These are phyloP conservation scores for Leccinum huronense DNA, from an alignment of 1,284 basidiomycete species.

Conservation along the genomic window DNA sequence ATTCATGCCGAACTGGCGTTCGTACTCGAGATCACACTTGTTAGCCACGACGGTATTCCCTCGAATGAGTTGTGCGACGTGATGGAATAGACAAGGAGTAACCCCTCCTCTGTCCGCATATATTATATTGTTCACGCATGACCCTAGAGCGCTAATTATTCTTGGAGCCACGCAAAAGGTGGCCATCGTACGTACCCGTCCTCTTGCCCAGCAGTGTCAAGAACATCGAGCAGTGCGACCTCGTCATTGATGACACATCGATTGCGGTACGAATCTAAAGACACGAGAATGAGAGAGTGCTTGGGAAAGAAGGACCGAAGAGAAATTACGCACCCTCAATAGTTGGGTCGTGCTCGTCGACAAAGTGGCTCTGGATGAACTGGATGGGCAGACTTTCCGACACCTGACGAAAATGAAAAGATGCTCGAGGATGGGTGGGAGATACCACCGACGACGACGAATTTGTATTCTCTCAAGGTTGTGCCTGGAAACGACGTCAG, in stretches of 20 bases:
- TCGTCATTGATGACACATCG: constrained; percentile 98
- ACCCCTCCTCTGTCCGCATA: constrained; percentile 97
- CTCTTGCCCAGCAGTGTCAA: constrained; percentile 99
- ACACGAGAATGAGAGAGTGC: constrained; percentile 8
- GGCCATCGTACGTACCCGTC: constrained; percentile 71
- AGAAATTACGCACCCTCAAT: constrained; percentile 71
- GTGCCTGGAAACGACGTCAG: constrained; percentile 54
- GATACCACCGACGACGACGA: constrained; percentile 92
- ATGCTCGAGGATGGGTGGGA: background rate
- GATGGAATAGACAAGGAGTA: constrained; percentile 98
- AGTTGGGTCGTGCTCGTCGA: constrained; percentile 98
- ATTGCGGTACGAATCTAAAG: constrained; percentile 88
- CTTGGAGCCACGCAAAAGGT: background rate
- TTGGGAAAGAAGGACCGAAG: constrained; percentile 5
- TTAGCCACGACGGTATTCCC: constrained; percentile 99
- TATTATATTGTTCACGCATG: constrained; percentile 98
- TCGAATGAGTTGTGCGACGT: constrained; percentile 98
- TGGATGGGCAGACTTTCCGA: constrained; percentile 96
- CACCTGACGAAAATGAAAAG: constrained; percentile 53
- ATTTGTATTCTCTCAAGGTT: constrained; percentile 93
- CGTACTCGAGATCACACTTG: constrained; percentile 98
- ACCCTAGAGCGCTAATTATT: constrained; percentile 52
- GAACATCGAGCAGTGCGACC: constrained; percentile 93
- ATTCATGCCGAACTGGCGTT: constrained; percentile 95
- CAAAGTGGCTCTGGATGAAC: constrained; percentile 97